These are phyloP conservation scores for Puccinia coronata DNA, from an alignment of 1,284 basidiomycete species.

Conservation along the genomic window DNA sequence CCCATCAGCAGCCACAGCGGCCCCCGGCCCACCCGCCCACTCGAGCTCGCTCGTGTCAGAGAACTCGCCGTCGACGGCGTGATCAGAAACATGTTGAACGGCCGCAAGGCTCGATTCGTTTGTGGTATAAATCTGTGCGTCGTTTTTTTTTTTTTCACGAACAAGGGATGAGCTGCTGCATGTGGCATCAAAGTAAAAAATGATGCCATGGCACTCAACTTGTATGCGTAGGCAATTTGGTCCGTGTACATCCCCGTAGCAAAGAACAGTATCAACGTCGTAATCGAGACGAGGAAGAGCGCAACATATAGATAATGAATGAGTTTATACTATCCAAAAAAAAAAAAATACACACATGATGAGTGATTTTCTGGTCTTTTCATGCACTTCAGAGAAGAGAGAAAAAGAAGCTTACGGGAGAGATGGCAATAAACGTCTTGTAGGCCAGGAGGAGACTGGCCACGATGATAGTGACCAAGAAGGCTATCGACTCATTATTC, in stretches of 20 bases:
- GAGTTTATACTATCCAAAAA: conserved; percentile 26
- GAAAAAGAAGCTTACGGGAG: conserved; percentile 22
- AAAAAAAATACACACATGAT: not conserved
- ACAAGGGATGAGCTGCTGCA: too few relatives aligned
- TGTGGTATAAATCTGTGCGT: conserved; percentile 78
- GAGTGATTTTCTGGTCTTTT: too few relatives aligned
- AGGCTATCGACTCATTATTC: conserved; percentile 3
- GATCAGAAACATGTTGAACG: conserved; percentile 96
- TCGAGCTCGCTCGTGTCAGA: not conserved
- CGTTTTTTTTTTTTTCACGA: too few relatives aligned
- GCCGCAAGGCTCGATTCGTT: conserved; percentile 84
- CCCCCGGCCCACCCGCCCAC: not conserved
- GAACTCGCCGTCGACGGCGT: conserved; percentile 68
- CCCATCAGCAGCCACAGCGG: not conserved
- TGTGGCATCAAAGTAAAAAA: too few relatives aligned
- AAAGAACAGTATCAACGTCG: conserved; percentile 90
- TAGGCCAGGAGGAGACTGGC: conserved; percentile 40
- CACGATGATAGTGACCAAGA: conserved; percentile 35
- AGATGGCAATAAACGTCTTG: conserved; percentile 31
- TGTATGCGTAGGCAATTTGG: conserved; percentile 93
- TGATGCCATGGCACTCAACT: too few relatives aligned
- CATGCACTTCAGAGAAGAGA: not conserved
- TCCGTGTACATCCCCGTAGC: conserved; percentile 94
- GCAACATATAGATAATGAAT: conserved; percentile 41
- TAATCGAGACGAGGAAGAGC: conserved; percentile 57